Evolutionary conservation across 176 grass and related monocot species (phyloP).

Genomic region (Rhynchospora pubera): DNA sequence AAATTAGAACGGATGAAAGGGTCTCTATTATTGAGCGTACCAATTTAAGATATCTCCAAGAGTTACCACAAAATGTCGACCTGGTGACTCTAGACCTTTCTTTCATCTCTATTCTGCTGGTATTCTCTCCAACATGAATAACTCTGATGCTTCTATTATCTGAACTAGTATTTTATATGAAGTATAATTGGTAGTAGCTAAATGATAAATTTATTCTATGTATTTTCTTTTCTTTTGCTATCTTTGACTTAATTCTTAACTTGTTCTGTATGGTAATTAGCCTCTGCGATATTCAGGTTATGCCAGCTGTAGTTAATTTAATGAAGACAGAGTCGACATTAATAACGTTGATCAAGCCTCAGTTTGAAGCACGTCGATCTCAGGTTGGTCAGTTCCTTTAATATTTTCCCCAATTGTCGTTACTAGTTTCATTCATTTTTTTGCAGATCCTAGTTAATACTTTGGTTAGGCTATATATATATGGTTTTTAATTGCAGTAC

Average conservation of each 20-base stretch:
- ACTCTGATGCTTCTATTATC: not conserved
- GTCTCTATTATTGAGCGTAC: constrained; percentile 84
- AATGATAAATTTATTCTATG: not conserved
- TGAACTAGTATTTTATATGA: not conserved
- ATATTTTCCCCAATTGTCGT: not conserved
- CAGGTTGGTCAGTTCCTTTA: constrained; percentile 48
- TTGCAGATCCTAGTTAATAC: not conserved
- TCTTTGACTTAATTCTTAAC: not conserved
- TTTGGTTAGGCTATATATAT: not conserved
- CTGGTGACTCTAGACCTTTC: constrained; percentile 85
- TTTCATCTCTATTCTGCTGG: constrained; percentile 96
- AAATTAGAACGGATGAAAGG: constrained; percentile 62
- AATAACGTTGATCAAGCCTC: constrained; percentile 89
- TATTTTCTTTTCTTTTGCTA: not conserved
- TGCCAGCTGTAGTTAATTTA: constrained; percentile 89
- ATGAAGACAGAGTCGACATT: constrained; percentile 78
- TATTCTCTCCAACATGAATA: constrained; percentile 24
- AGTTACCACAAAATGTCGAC: constrained; percentile 67
- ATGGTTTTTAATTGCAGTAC: not conserved
- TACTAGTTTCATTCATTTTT: not conserved
- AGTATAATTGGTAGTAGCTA: not conserved
- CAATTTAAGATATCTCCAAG: constrained; percentile 89
- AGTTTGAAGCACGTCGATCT: constrained; percentile 76
- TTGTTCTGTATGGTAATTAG: not conserved
- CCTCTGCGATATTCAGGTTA: constrained; percentile 45